phyloP scores from a whole-genome alignment of 768 basidiomycete species.

The Auricularia auricula-judae region DNA sequence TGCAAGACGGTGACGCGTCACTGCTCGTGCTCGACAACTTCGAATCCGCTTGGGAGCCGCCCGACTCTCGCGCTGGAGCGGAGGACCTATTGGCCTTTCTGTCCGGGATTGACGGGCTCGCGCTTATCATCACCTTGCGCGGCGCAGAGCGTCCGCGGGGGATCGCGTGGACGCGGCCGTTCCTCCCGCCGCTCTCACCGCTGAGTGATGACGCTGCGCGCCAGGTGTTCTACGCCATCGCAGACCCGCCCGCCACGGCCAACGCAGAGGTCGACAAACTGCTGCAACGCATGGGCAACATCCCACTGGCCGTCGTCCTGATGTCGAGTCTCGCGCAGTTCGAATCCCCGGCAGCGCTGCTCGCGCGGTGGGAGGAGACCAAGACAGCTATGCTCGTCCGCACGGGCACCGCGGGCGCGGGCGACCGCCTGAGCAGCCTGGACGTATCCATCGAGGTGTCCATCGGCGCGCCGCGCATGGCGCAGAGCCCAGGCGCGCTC shows the following conservation, averaged over 20 bases:
- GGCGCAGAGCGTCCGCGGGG: not conserved
- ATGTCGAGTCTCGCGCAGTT: not conserved
- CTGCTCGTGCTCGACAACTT: not conserved
- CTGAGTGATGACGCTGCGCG: not conserved
- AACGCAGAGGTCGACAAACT: not conserved
- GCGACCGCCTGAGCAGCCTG: not conserved
- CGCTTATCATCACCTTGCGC: not conserved
- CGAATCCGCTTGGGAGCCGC: not conserved
- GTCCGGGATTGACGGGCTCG: not conserved
- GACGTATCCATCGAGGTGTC: not conserved
- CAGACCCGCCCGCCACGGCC: not conserved
- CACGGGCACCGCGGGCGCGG: not conserved
- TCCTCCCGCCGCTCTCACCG: not conserved
- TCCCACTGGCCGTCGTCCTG: not conserved
- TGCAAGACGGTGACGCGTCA: slow-evolving; percentile 8
- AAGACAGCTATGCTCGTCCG: not conserved
- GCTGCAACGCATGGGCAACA: not conserved
- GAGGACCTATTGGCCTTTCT: not conserved
- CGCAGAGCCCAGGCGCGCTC: not conserved
- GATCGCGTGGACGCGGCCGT: not conserved
- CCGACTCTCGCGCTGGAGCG: not conserved
- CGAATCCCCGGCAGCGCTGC: not conserved
- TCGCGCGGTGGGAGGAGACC: not conserved
- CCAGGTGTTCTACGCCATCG: not conserved
- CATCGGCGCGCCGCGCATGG: not conserved